These are phyloP conservation scores for Nasturtium officinale DNA, from an alignment of 345 rosid genomes.

Conservation along the genomic window DNA sequence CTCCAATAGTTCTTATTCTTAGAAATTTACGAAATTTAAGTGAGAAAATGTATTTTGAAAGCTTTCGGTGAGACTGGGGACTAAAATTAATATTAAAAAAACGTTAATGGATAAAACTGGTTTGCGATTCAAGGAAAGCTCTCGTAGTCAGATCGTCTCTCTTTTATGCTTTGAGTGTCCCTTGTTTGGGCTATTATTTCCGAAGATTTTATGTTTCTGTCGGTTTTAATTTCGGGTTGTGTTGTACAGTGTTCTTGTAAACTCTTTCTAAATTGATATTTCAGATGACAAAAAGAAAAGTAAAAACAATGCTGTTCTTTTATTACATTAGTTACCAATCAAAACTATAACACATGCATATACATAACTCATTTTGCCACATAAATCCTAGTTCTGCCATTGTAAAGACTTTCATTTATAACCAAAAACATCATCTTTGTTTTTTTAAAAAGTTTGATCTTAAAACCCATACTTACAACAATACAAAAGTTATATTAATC, in stretches of 20 bases:
- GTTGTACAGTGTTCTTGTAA: no score
- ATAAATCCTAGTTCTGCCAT: not conserved
- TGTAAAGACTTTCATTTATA: not conserved
- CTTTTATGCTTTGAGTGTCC: not conserved
- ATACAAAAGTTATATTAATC: not conserved
- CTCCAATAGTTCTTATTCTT: no score
- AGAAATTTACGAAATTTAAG: no score
- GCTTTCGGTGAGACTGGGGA: not conserved
- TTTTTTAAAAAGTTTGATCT: not conserved
- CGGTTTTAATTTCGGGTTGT: no score
- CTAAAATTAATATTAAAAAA: no score
- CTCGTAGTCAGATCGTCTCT: not conserved
- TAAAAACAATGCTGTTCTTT: not conserved
- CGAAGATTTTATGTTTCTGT: no score
- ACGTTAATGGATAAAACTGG: not conserved
- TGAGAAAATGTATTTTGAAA: not conserved
- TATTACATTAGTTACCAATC: not conserved
- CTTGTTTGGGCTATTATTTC: no score
- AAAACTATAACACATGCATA: not conserved
- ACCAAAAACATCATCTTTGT: not conserved
- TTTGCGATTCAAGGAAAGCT: no score
- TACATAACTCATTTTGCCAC: not conserved
- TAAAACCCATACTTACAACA: not conserved
- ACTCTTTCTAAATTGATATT: no score
- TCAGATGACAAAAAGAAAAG: no score